A percentile compares a stretch with the other conserved stretches of the same genome.
Conservation (phyloP, 176 grass and related monocot genomes). For the Oryza coarctata region DNA sequence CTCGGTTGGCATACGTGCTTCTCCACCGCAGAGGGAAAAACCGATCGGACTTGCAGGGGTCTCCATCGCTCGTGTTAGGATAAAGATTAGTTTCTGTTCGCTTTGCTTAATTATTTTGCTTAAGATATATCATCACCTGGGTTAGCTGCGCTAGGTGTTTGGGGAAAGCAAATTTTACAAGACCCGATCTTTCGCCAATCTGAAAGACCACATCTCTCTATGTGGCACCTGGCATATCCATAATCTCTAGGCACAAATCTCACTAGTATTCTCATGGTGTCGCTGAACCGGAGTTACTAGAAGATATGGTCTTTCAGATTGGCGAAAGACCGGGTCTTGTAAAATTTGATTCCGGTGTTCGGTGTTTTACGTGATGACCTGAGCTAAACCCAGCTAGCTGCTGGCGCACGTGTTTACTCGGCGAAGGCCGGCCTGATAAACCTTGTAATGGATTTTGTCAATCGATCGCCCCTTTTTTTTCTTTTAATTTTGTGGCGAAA, state of each 20-base stretch:
- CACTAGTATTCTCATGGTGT: too few relatives aligned
- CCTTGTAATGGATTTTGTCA: not conserved
- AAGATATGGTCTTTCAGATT: too few relatives aligned
- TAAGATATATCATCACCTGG: not conserved
- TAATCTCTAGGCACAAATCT: too few relatives aligned
- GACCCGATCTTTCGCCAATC: too few relatives aligned
- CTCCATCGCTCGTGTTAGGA: slow-evolving; percentile 25
- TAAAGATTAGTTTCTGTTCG: slow-evolving; percentile 19
- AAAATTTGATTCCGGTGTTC: too few relatives aligned
- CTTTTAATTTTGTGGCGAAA: not conserved
- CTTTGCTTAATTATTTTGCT: slow-evolving; percentile 9
- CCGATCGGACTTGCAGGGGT: not conserved
- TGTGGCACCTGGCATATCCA: too few relatives aligned
- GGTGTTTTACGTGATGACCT: not conserved
- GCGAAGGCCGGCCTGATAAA: not conserved
- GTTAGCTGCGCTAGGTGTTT: not conserved
- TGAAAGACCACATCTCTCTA: too few relatives aligned
- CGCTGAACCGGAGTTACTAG: too few relatives aligned
- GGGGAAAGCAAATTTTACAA: too few relatives aligned
- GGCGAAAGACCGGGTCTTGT: too few relatives aligned
- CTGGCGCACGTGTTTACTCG: not conserved
- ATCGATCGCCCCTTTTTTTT: not conserved
- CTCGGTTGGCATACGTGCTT: slow-evolving; percentile 22
- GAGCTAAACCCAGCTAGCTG: not conserved
- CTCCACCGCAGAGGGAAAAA: slow-evolving; percentile 11